Percentiles rank a stretch among this genome's conserved stretches.
Evolutionary conservation across 2,329 filamentous ascomycete species (phyloP).

Genomic region (Ophiostoma tasmaniense): DNA sequence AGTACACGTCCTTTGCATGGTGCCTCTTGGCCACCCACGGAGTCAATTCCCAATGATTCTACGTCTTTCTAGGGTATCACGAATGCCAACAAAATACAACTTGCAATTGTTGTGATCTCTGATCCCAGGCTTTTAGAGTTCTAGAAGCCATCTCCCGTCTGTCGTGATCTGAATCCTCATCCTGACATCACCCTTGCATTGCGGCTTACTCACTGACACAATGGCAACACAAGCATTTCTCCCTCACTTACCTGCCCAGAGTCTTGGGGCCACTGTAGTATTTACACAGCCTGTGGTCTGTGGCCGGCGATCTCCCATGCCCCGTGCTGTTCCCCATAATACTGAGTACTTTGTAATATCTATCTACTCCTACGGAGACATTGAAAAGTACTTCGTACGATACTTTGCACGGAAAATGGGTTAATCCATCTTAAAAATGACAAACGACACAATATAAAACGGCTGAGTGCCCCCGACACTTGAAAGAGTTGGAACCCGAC

Average conservation of each 20-base stretch:
- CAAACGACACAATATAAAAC: no score
- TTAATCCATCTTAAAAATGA: neutral
- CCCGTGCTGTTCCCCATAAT: neutral
- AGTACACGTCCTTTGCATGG: neutral
- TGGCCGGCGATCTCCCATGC: neutral
- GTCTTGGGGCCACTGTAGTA: neutral
- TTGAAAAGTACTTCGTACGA: neutral
- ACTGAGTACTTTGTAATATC: neutral
- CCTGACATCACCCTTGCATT: neutral
- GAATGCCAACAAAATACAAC: no score
- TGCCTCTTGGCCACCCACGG: neutral
- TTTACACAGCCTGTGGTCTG: neutral
- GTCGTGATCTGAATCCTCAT: neutral
- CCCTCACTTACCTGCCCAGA: neutral
- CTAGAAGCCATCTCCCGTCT: neutral
- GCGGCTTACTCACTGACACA: neutral
- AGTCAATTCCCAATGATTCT: neutral
- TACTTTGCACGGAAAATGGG: neutral
- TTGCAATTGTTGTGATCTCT: no score
- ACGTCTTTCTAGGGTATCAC: no score
- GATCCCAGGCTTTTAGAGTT: neutral
- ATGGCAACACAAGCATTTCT: conserved; percentile 1
- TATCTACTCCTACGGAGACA: neutral
- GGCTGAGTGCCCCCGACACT: neutral
- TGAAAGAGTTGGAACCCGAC: neutral